phyloP scores from a whole-genome alignment of 2,329 filamentous ascomycete genomes.

The Byssochlamys sp. region DNA sequence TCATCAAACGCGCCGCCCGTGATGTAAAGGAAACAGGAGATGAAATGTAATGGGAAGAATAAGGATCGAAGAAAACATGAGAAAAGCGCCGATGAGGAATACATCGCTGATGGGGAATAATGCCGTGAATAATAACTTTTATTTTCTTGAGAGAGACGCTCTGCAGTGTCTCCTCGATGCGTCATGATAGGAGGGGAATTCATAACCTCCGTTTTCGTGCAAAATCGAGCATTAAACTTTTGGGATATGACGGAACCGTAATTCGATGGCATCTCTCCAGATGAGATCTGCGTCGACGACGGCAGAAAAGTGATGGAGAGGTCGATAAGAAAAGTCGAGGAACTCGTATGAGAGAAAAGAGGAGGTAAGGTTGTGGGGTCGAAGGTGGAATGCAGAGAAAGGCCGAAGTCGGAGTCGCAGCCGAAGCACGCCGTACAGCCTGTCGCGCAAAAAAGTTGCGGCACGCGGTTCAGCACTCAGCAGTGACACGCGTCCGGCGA shows the following conservation, averaged over 20 bases:
- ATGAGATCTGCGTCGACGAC: not conserved
- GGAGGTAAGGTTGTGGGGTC: not conserved
- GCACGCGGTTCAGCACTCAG: not conserved
- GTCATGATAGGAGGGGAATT: not conserved
- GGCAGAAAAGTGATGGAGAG: not conserved
- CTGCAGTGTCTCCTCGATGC: not conserved
- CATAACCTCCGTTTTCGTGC: not conserved
- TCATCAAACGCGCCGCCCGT: not conserved
- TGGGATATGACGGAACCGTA: not conserved
- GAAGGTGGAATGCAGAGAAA: not conserved
- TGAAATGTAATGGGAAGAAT: not conserved
- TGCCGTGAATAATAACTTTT: not conserved
- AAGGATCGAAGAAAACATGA: not conserved
- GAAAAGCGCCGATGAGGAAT: not conserved
- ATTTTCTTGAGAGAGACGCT: not conserved
- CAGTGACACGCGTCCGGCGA: not conserved
- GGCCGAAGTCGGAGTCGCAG: not conserved
- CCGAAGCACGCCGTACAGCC: not conserved
- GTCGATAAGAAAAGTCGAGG: not conserved
- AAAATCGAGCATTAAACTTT: slow-evolving; percentile 1
- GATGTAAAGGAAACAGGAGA: not conserved
- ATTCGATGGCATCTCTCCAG: not conserved
- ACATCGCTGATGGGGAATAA: not conserved
- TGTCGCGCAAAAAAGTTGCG: not conserved
- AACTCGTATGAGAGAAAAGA: not conserved